A percentile compares a stretch with the other conserved stretches of the same genome.
These are phyloP conservation scores for Ballota nigra DNA, from an alignment of 257 asterid genomes.

Conservation along the genomic window DNA sequence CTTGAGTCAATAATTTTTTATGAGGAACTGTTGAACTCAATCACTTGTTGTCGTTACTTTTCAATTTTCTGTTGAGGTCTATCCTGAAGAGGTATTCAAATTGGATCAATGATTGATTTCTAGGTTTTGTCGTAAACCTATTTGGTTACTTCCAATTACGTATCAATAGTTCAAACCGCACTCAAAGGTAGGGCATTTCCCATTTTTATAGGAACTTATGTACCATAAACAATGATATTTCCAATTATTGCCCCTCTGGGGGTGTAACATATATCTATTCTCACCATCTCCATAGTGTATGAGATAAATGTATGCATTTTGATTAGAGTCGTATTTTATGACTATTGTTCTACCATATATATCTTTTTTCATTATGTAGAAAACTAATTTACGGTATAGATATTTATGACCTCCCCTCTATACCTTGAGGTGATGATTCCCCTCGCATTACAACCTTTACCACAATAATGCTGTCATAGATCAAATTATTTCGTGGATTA, in stretches of 20 bases:
- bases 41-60: too few species aligned
- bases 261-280: background rate
- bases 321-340: background rate
- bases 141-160: too few species aligned
- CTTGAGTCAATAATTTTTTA: too few species aligned
- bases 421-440: background rate
- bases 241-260: background rate
- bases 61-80: too few species aligned
- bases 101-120: too few species aligned
- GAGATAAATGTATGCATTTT: slow-evolving; percentile 1
- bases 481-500: background rate
- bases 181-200: too few species aligned
- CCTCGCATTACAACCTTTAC: background rate
- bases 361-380: background rate
- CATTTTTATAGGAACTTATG: too few species aligned
- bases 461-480: background rate
- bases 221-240: too few species aligned
- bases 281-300: background rate
- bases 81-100: too few species aligned
- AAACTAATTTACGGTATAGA: background rate
- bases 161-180: too few species aligned
- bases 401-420: background rate
- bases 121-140: too few species aligned
- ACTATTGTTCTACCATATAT: background rate
- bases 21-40: too few species aligned